Percentiles rank a stretch among this genome's conserved stretches.
Conservation (phyloP, 371 early-diverging fungal species). For the Actinomortierella wolfii region DNA sequence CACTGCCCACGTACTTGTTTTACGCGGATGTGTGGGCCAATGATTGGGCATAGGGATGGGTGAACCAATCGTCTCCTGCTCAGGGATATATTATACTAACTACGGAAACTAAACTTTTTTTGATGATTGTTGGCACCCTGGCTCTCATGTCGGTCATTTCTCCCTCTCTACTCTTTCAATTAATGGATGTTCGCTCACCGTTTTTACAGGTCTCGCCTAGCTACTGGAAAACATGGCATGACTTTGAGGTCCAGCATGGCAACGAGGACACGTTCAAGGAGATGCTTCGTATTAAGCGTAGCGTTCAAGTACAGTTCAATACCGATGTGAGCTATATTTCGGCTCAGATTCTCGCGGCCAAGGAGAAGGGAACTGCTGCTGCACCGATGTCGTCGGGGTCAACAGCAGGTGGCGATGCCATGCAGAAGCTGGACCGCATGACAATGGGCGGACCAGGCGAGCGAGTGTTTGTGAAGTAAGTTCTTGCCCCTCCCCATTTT, state of each 20-base stretch:
- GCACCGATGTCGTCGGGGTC: not conserved
- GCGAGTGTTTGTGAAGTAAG: constrained; percentile 42
- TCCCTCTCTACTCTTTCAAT: not conserved
- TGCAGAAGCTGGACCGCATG: constrained; percentile 46
- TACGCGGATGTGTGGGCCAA: too few relatives aligned
- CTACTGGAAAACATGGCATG: constrained; percentile 94
- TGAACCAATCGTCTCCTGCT: too few relatives aligned
- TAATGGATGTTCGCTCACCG: not conserved
- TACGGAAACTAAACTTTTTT: not conserved
- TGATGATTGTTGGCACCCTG: not conserved
- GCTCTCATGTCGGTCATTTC: not conserved
- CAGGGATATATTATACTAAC: not conserved
- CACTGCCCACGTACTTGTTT: too few relatives aligned
- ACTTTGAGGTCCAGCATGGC: constrained; percentile 96
- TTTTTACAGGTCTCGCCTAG: constrained; percentile 56
- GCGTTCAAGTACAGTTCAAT: constrained; percentile 79
- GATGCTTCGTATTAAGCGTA: constrained; percentile 95
- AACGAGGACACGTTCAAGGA: constrained; percentile 98
- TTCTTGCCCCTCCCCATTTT: not conserved
- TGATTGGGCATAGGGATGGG: too few relatives aligned
- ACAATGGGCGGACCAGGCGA: constrained; percentile 34
- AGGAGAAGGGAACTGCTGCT: constrained; percentile 29
- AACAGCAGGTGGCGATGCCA: constrained; percentile 27
- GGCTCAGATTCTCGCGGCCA: constrained; percentile 48
- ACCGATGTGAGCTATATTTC: constrained; percentile 66